Percentiles rank a stretch among this genome's conserved stretches.
Conservation (phyloP, 495 filamentous ascomycete species). For the Penicilliopsis zonata region DNA sequence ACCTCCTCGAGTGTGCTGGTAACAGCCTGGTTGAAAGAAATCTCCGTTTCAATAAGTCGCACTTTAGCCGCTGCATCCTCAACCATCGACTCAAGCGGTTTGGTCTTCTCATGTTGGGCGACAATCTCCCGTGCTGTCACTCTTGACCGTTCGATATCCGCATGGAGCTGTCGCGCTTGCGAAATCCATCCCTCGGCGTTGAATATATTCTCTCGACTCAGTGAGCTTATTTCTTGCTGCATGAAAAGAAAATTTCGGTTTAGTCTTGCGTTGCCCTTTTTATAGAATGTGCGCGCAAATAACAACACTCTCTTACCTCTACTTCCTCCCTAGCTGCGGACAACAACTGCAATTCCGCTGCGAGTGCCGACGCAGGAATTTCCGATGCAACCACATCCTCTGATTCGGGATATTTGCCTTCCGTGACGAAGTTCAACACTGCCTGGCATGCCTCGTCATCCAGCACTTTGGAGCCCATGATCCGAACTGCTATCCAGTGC, state of each 20-base stretch:
- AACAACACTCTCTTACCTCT: constrained; percentile 41
- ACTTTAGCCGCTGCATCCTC: constrained; percentile 60
- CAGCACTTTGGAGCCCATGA: constrained; percentile 19
- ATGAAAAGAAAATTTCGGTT: too few species aligned
- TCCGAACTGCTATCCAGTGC: too few species aligned
- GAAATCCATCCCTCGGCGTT: constrained; percentile 76
- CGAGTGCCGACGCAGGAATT: constrained; percentile 44
- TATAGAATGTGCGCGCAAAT: too few species aligned
- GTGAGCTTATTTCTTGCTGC: constrained; percentile 55
- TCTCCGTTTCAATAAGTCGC: constrained; percentile 59
- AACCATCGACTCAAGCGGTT: constrained; percentile 43
- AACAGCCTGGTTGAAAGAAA: constrained; percentile 63
- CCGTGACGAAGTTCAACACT: constrained; percentile 58
- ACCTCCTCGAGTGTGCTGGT: constrained; percentile 49
- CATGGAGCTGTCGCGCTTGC: constrained; percentile 71
- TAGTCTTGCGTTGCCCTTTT: too few species aligned
- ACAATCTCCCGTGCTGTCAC: constrained; percentile 64
- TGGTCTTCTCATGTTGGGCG: constrained; percentile 52
- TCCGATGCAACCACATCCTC: constrained; percentile 56
- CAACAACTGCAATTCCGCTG: constrained; percentile 52
- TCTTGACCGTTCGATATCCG: constrained; percentile 64
- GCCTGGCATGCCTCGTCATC: constrained; percentile 45
- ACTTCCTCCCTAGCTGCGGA: constrained; percentile 52
- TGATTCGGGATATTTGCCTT: constrained; percentile 59
- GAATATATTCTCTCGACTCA: constrained; percentile 60